Percentiles rank a stretch among this genome's conserved stretches.
phyloP scores from a whole-genome alignment of 257 asterid species.

The Nicotiana otophora region DNA sequence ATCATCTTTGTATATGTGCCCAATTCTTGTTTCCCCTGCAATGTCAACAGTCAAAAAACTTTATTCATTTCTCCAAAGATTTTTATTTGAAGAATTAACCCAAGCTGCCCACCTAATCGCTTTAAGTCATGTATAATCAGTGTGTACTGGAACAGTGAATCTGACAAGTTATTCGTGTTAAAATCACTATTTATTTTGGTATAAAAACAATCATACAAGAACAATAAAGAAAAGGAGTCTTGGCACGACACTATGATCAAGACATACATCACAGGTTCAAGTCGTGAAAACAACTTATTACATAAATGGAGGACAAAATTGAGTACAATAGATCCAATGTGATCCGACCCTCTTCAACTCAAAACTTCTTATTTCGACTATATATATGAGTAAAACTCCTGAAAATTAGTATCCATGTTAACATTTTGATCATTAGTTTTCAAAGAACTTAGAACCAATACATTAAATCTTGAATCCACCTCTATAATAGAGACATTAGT shows the following conservation, averaged over 20 bases:
- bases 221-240: neutral
- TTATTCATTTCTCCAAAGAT: neutral
- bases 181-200: too few species aligned
- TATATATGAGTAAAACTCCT: too few species aligned
- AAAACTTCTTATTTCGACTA: too few species aligned
- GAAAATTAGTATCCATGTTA: neutral
- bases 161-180: too few species aligned
- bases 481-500: neutral
- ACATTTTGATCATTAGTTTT: neutral
- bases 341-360: too few species aligned
- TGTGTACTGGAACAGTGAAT: too few species aligned
- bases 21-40: conserved; percentile 80
- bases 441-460: neutral
- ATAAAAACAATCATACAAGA: neutral
- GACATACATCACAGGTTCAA: neutral
- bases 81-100: neutral
- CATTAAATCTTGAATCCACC: neutral
- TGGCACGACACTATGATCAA: neutral
- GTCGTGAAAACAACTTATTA: neutral
- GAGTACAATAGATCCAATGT: neutral
- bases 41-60: neutral
- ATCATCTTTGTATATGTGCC: conserved; percentile 67
- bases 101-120: too few species aligned
- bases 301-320: neutral
- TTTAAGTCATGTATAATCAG: too few species aligned